Percentiles rank a stretch among this genome's conserved stretches.
Conservation (phyloP, 495 filamentous ascomycete genomes). For the Parmelia sp. region DNA sequence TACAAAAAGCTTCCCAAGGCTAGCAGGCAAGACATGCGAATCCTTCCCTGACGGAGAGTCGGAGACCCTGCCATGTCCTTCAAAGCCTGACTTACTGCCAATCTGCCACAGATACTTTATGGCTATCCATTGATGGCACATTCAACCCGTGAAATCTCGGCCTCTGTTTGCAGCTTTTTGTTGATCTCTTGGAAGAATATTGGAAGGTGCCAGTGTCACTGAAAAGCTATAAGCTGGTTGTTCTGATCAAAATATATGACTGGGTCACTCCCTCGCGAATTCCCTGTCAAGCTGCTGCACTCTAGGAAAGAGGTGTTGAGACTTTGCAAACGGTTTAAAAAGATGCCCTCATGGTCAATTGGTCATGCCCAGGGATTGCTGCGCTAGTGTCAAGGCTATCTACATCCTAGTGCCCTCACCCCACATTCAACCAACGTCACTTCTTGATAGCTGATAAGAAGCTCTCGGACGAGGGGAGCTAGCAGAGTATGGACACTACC, state of each 20-base stretch:
- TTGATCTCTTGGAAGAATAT: not conserved
- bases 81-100: not conserved
- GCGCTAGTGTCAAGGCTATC: conserved; percentile 2
- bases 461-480: not conserved
- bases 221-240: not conserved
- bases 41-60: no score
- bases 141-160: not conserved
- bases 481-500: not conserved
- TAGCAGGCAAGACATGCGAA: not conserved
- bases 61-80: no score
- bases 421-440: conserved; percentile 11
- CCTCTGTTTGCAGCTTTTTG: not conserved
- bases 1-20: not conserved
- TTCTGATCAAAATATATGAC: no score
- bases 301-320: not conserved
- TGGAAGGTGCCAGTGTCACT: not conserved
- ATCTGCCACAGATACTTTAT: not conserved
- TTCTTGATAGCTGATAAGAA: conserved; percentile 17
- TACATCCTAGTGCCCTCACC: conserved; percentile 7
- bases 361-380: not conserved
- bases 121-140: not conserved
- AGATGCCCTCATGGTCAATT: no score
- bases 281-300: not conserved
- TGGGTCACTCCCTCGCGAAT: no score
- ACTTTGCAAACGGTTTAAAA: not conserved